Conservation (phyloP, 192 early-diverging fungal genomes). For the Geranomyces variabilis region DNA sequence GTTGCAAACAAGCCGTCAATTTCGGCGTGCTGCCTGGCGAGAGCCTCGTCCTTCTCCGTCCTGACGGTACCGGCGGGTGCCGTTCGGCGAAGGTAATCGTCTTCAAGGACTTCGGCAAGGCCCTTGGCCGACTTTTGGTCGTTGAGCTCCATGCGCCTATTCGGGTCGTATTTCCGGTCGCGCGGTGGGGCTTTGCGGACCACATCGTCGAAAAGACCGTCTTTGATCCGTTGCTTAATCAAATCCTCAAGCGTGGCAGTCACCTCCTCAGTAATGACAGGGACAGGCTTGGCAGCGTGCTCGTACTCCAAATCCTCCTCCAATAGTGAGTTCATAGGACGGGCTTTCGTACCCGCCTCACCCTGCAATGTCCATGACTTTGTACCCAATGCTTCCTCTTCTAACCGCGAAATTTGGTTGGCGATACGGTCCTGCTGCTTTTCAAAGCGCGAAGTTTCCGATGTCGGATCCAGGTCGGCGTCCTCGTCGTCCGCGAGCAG, state of each 20-base stretch:
- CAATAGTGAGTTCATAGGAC: constrained; percentile 91
- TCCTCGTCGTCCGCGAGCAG: constrained; percentile 63
- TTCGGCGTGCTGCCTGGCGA: constrained; percentile 79
- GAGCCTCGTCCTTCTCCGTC: constrained; percentile 76
- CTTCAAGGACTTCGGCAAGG: constrained; percentile 90
- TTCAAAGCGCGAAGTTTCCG: constrained; percentile 74
- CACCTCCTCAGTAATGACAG: constrained; percentile 89
- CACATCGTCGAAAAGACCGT: constrained; percentile 91
- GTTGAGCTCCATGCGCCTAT: constrained; percentile 74
- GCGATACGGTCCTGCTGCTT: constrained; percentile 71
- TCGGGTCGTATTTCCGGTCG: constrained; percentile 71
- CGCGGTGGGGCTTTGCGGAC: constrained; percentile 72
- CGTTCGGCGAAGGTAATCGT: constrained; percentile 75
- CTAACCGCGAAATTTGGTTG: constrained; percentile 78
- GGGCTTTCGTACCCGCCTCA: constrained; percentile 76
- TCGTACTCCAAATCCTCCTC: constrained; percentile 95
- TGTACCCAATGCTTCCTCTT: constrained; percentile 78
- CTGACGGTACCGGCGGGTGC: constrained; percentile 10
- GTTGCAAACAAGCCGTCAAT: constrained; percentile 77
- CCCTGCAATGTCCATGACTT: constrained; percentile 92
- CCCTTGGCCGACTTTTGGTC: constrained; percentile 87
- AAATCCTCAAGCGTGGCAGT: constrained; percentile 88
- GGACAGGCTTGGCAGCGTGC: constrained; percentile 87
- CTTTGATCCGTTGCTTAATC: constrained; percentile 91
- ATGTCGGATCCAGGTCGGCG: constrained; percentile 31